These are phyloP conservation scores for Collybia sp. DNA, from an alignment of 768 basidiomycete species.

Conservation along the genomic window DNA sequence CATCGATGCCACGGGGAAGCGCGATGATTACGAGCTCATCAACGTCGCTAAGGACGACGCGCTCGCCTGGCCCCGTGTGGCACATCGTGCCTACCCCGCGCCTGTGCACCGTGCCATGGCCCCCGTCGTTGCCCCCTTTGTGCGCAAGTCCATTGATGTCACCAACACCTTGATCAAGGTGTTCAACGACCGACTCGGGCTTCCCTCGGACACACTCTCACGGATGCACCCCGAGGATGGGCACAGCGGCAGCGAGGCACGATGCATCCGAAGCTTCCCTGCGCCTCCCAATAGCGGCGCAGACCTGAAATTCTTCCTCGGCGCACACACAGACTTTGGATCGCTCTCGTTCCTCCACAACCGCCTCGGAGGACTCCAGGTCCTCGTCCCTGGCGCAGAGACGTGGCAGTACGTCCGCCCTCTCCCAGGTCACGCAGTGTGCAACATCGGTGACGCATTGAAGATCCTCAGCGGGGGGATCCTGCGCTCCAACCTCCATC, in stretches of 20 bases:
- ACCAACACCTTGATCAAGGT: too few relatives aligned
- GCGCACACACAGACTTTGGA: constrained; percentile 71
- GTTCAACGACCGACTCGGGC: too few relatives aligned
- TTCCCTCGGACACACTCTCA: too few relatives aligned
- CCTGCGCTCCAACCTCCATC: constrained; percentile 53
- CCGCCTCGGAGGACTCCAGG: too few relatives aligned
- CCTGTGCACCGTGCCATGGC: constrained; percentile 45
- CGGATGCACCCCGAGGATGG: too few relatives aligned
- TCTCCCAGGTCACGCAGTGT: constrained; percentile 47
- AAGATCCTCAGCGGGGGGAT: too few relatives aligned
- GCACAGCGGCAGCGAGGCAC: constrained; percentile 52
- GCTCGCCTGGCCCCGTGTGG: constrained; percentile 48
- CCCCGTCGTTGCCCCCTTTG: constrained; percentile 59
- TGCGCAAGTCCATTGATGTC: too few relatives aligned
- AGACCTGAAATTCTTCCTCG: constrained; percentile 38
- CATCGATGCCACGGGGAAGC: constrained; percentile 52
- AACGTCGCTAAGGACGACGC: constrained; percentile 70
- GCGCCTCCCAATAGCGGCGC: constrained; percentile 31
- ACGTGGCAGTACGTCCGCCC: constrained; percentile 65
- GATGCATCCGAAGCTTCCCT: constrained; percentile 48
- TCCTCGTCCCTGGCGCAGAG: constrained; percentile 54
- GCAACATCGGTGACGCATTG: too few relatives aligned
- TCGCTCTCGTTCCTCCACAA: constrained; percentile 61
- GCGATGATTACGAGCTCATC: constrained; percentile 58
- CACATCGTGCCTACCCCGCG: constrained; percentile 52